Conservation (phyloP, 768 basidiomycete species). For the Ephemerocybe angulata region DNA sequence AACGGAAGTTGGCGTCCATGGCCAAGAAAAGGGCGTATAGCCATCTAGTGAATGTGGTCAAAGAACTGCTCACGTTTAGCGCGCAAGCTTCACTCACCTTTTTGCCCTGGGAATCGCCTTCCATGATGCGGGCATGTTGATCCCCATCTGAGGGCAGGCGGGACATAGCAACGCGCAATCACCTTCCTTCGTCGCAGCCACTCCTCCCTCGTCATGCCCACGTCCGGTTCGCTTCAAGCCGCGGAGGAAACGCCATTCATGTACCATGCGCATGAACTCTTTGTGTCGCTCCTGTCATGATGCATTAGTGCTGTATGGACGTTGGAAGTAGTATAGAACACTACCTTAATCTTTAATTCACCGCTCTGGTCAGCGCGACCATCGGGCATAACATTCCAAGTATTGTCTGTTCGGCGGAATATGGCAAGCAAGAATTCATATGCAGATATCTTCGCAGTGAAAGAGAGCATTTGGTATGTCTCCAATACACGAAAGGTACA, state of each 20-base stretch:
- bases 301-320: not conserved
- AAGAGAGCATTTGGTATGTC: conserved; percentile 2
- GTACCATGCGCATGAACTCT: conserved; percentile 15
- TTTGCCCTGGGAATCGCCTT: conserved; percentile 5
- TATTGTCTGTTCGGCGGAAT: conserved; percentile 20
- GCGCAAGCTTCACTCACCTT: not conserved
- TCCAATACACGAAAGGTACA: conserved; percentile 2
- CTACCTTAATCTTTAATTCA: conserved; percentile 10
- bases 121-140: conserved; percentile 19
- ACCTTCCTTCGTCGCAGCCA: conserved; percentile 12
- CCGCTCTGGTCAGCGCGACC: not conserved
- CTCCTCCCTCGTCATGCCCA: conserved; percentile 9
- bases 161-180: conserved; percentile 20
- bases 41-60: conserved; percentile 20
- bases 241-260: conserved; percentile 17
- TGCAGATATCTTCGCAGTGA: not conserved
- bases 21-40: conserved; percentile 21
- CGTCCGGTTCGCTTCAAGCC: conserved; percentile 15
- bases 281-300: conserved; percentile 15
- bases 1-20: conserved; percentile 30
- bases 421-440: conserved; percentile 1
- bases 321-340: not conserved
- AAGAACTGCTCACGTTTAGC: conserved; percentile 8
- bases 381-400: conserved; percentile 11
- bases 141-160: conserved; percentile 18